Base-by-base conservation (phyloP, 768 basidiomycete species). In the Leucosporidium yakuticum region DNA sequence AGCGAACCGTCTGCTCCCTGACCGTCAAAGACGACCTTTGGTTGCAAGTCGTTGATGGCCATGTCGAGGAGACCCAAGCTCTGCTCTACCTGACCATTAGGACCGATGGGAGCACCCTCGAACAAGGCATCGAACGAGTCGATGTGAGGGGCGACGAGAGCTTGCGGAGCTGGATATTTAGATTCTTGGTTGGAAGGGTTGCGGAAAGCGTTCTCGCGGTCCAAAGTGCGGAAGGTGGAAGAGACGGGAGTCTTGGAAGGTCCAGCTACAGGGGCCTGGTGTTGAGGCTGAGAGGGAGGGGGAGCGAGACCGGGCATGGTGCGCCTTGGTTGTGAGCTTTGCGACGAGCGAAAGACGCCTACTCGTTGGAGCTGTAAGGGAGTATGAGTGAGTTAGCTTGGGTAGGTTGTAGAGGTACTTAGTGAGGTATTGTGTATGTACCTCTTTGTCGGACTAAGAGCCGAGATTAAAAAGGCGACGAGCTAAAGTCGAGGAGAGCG, bases 61-160 rank as follows among this genome's bases (percentile, higher is more conserved):
- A 91, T 80, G 59, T 85, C 85, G 12, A 99, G 77, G 15, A 98
- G 78, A 0, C 96, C 96, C 44, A 83, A 83, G 20, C 87, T 87
- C 74, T 87, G 87, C 15, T 23, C 27, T n/a, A 65, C 34, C 19
- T 61, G 27, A 23, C 64, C 88, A 87, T 55, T 82, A 76, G 65
- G 87, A 85, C 63, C 89, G 78, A n/a, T 88, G 88, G 62, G 88
- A 87, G 78, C 69, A 20, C 71, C 92, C 76, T 97, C 94, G 78
- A 97, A 94, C 32, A 99, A 84, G 21, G 91, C 87, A 79, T 98
- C 95, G 83, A 99, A 98, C 49, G 90, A 92, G 78, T 97, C 89
- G 69, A 98, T 85, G 77, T 97, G 94, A 9, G 96, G 95, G 29
- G 85, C 81, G 63, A 97, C 91, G 75, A 97, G 90, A 79, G 95